Evolutionary conservation across 2,329 filamentous ascomycete genomes (phyloP).

Genomic region (Cladophialophora exuberans): DNA sequence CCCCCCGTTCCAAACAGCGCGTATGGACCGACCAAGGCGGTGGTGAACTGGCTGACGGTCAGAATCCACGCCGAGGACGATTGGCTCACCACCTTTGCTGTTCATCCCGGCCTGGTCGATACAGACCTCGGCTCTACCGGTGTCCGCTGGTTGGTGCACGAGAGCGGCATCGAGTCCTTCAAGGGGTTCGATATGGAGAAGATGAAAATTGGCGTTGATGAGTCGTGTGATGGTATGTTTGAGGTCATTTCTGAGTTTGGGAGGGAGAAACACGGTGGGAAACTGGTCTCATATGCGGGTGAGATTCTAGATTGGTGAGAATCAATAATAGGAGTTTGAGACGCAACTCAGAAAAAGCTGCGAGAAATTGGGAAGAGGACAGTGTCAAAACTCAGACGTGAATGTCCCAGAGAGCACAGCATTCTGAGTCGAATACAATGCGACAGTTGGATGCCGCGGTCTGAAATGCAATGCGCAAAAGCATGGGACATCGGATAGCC

Average conservation of each 20-base stretch:
- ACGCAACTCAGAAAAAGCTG: too few relatives aligned
- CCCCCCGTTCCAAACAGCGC: conserved; percentile 21
- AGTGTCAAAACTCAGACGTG: too few relatives aligned
- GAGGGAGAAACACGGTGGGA: neutral
- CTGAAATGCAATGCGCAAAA: too few relatives aligned
- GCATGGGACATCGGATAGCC: too few relatives aligned
- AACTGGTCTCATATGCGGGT: neutral
- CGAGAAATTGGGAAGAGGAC: too few relatives aligned
- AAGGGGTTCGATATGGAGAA: neutral
- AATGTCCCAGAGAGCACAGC: too few relatives aligned
- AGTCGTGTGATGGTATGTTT: neutral
- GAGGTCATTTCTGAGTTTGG: neutral
- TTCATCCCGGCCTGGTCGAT: conserved; percentile 19
- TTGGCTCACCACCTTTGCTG: conserved; percentile 16
- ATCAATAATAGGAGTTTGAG: neutral
- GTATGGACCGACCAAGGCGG: conserved; percentile 51
- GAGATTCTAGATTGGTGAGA: neutral
- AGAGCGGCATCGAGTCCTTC: neutral
- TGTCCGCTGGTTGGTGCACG: neutral
- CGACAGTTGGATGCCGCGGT: too few relatives aligned
- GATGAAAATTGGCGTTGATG: neutral
- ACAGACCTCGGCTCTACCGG: neutral
- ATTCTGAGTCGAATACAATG: too few relatives aligned
- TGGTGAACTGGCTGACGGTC: conserved; percentile 41
- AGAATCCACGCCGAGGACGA: conserved; percentile 44